Conservation (phyloP, 2,329 filamentous ascomycete genomes). For the Alternaria triticina region DNA sequence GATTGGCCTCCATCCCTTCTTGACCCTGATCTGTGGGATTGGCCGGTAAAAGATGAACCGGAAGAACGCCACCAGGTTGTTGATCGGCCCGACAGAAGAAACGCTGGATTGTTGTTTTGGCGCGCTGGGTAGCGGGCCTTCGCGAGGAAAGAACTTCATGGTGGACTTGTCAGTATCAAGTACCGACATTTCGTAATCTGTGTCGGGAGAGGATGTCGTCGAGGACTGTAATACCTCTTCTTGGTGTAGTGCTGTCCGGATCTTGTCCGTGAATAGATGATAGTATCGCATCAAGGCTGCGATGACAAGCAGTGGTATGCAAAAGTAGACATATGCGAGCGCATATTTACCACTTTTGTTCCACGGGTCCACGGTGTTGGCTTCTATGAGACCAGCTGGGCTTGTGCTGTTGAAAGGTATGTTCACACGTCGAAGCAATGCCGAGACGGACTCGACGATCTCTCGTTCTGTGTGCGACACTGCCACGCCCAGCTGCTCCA, state of each 20-base stretch:
- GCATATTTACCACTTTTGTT: slow-evolving; percentile 82
- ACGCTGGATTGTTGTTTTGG: slow-evolving; percentile 71
- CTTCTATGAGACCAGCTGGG: slow-evolving; percentile 62
- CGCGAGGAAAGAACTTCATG: slow-evolving; percentile 77
- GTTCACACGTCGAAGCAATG: slow-evolving; percentile 56
- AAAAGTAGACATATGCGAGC: slow-evolving; percentile 87
- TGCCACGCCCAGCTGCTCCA: slow-evolving; percentile 37
- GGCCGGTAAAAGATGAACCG: slow-evolving; percentile 90
- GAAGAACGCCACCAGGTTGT: slow-evolving; percentile 81
- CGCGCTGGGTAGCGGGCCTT: slow-evolving; percentile 64
- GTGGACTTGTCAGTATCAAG: slow-evolving; percentile 66
- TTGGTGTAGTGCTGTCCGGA: slow-evolving; percentile 87
- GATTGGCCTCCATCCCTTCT: slow-evolving; percentile 67
- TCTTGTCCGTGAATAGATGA: slow-evolving; percentile 92
- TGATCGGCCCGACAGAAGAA: slow-evolving; percentile 75
- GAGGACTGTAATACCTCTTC: slow-evolving; percentile 75
- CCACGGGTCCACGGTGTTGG: slow-evolving; percentile 75
- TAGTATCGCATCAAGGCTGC: slow-evolving; percentile 77
- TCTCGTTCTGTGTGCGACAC: slow-evolving; percentile 39
- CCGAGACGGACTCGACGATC: slow-evolving; percentile 33
- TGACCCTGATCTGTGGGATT: slow-evolving; percentile 73
- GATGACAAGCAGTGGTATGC: slow-evolving; percentile 71
- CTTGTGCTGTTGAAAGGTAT: slow-evolving; percentile 63
- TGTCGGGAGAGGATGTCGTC: slow-evolving; percentile 60
- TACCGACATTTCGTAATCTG: slow-evolving; percentile 67